Evolutionary conservation across 2,329 filamentous ascomycete genomes (phyloP).

Genomic region (Hypoxylon sp.): DNA sequence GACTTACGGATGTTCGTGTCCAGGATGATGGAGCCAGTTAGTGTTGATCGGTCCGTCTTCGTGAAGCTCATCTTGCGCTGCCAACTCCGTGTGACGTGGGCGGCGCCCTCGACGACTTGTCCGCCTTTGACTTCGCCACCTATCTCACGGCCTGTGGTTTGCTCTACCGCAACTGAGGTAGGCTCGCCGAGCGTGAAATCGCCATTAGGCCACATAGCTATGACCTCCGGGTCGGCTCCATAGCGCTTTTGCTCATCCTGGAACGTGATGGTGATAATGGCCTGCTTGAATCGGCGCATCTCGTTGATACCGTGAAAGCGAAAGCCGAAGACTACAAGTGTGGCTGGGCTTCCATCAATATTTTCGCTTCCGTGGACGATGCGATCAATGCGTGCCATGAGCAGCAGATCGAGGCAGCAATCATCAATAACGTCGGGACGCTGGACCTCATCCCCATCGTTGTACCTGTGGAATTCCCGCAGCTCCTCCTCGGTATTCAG

Average conservation of each 20-base stretch:
- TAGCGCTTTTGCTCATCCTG: neutral
- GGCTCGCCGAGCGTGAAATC: neutral
- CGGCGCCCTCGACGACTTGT: too few relatives aligned
- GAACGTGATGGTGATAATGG: neutral
- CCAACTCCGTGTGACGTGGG: too few relatives aligned
- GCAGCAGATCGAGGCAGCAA: neutral
- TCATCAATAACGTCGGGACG: neutral
- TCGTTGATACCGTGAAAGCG: neutral
- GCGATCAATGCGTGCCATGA: neutral
- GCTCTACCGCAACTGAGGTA: neutral
- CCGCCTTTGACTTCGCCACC: too few relatives aligned
- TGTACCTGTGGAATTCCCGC: neutral
- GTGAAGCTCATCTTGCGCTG: too few relatives aligned
- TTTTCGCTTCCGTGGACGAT: neutral
- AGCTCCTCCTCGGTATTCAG: too few relatives aligned
- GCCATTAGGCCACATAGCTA: neutral
- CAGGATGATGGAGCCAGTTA: neutral
- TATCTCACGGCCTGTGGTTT: neutral
- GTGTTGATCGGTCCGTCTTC: neutral
- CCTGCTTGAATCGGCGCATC: neutral
- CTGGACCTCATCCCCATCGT: neutral
- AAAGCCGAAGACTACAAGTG: neutral
- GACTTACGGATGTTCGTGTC: neutral
- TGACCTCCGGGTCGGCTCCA: neutral
- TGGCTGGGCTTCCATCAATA: neutral